Evolutionary conservation across 441 rosid genomes (phyloP), one percentile per base, ranked within the genome.

Genomic region (Erodium chrysanthum): DNA sequence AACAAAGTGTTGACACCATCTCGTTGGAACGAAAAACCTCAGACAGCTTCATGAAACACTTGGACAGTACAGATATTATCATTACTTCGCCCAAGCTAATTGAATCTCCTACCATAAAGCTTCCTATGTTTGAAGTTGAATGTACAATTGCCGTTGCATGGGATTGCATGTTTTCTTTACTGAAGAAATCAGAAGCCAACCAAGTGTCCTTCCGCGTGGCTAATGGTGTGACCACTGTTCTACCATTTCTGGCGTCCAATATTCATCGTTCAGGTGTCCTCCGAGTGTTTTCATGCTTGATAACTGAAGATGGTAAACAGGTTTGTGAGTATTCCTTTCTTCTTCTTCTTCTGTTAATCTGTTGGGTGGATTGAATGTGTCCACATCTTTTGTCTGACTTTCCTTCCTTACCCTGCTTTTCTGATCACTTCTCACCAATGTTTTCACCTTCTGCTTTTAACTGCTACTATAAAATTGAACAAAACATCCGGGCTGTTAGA

Each of bases 181-280:
- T 96, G 76, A 96, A 96, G 92, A 96, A 88, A 87, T 82, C 99
- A 76, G 99, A 96, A 82, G 86, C 85, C 59, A 89, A 79, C 79
- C 99, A 96, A 79, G 80, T 96, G 58, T 80, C 96, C 66, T 92
- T 96, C 73, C 92, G 99, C 61, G 80, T 91, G 15, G 88, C 95
- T 64, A 89, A 89, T 77, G 99, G 99, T 65, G 85, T 93, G 80
- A 75, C 88, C 31, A 78, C 84, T 68, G 79, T 96, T 81, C 96
- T 96, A 71, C 98, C 99, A 44, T 96, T 92, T 74, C 69, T 96
- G 78, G 95, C 82, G 66, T 96, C 88, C 50, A 75, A 74, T 74
- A 78, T 85, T 75, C 99, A 96, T 80, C 96, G 99, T 59, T 77
- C 85, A 61, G 98, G 99, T 68, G 97, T 89, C 69, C 97, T 96